Percentiles rank a stretch among this genome's conserved stretches.
These are phyloP conservation scores for Globisporangium echinulatum DNA, from an alignment of 352 stramenopile species.

Conservation along the genomic window DNA sequence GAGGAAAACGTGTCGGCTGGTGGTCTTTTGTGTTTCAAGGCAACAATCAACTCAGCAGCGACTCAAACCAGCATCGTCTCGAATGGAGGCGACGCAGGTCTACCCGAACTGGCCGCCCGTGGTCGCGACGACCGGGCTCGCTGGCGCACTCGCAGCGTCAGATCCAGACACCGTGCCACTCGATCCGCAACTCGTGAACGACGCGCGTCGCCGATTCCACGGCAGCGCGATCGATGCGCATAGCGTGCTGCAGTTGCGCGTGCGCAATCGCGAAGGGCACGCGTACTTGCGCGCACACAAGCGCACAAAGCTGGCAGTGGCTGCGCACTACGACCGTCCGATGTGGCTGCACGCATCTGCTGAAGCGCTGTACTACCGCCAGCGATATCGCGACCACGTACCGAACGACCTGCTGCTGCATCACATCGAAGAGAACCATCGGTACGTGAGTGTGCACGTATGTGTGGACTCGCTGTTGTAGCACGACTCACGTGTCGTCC, in stretches of 20 bases:
- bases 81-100: constrained; percentile 51
- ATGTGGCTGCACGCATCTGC: constrained; percentile 1
- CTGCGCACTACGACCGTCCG: not conserved
- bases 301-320: constrained; percentile 19
- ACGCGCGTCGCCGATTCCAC: constrained; percentile 29
- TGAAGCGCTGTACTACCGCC: constrained; percentile 26
- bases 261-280: constrained; percentile 53
- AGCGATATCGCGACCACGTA: constrained; percentile 36
- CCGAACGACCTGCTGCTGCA: constrained; percentile 37
- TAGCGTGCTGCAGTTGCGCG: constrained; percentile 37
- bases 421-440: constrained; percentile 23
- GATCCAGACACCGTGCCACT: constrained; percentile 49
- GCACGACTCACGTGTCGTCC: not conserved
- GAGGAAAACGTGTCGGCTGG: too few relatives aligned
- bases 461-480: not conserved
- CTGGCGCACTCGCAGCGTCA: constrained; percentile 30
- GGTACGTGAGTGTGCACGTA: constrained; percentile 20
- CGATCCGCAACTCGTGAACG: constrained; percentile 38
- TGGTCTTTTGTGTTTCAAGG: too few relatives aligned
- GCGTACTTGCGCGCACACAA: constrained; percentile 46
- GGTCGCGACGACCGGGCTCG: constrained; percentile 41
- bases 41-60: not conserved
- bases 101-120: constrained; percentile 53
- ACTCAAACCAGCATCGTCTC: not conserved
- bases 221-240: constrained; percentile 38